Conservation (phyloP, 176 grass and related monocot species). For the Zoysia pacifica region DNA sequence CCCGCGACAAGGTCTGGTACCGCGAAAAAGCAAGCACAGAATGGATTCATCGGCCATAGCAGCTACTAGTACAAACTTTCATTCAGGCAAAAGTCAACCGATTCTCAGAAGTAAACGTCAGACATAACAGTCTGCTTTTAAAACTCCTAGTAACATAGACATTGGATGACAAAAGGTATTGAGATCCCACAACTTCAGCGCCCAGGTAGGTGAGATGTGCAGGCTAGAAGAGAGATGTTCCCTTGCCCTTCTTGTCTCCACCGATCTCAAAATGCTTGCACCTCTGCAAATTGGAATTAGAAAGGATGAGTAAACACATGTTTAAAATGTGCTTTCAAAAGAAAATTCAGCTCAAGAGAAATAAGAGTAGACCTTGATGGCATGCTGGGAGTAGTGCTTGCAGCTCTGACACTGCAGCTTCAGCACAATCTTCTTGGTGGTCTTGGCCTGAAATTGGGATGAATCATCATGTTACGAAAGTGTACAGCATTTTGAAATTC, state of each 20-base stretch:
- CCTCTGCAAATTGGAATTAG: constrained; percentile 41
- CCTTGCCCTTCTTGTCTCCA: constrained; percentile 99
- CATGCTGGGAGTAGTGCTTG: constrained; percentile 82
- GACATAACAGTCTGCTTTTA: constrained; percentile 18
- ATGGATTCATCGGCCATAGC: neutral
- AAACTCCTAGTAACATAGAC: constrained; percentile 39
- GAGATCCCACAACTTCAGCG: constrained; percentile 11
- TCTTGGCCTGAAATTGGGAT: constrained; percentile 67
- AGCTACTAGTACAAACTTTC: constrained; percentile 29
- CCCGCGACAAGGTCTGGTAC: neutral
- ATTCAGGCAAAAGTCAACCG: constrained; percentile 5
- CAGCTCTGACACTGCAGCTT: constrained; percentile 95
- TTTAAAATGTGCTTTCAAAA: neutral
- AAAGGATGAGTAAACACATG: constrained; percentile 12
- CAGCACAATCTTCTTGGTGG: constrained; percentile 94
- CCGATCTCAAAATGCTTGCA: constrained; percentile 99
- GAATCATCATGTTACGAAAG: neutral
- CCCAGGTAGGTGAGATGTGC: constrained; percentile 25
- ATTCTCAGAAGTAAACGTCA: constrained; percentile 12
- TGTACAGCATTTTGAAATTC: neutral
- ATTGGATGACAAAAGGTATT: constrained; percentile 2
- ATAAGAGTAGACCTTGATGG: constrained; percentile 60
- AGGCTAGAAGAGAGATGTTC: constrained; percentile 86
- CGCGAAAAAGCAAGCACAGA: neutral
- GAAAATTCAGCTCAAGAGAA: neutral